Base-by-base conservation (phyloP, 352 stramenopile species). In the Pythium brachiatum region DNA sequence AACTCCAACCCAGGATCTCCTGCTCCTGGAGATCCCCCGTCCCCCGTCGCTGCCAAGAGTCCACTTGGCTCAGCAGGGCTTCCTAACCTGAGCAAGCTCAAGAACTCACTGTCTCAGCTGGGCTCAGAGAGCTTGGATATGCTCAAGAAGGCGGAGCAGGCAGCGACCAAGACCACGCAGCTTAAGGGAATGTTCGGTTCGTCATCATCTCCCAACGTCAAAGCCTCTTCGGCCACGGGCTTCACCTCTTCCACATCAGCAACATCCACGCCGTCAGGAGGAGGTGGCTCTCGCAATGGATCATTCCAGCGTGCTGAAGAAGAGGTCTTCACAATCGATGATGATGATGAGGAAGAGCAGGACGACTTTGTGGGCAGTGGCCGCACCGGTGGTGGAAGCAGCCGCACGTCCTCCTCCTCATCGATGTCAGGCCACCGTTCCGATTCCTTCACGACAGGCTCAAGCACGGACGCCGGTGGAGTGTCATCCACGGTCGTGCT, bases 271-370 rank as follows among this genome's bases (percentile, higher is more conserved):
- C 26, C 39, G 7, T 48, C 43, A 23, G 51, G 39, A 12, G 20
- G 38, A 21, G 32, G n/a, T 44, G 32, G 55, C n/a, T 52, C 73
- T 6, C 69, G 72, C 7, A 59, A 66, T 23, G 53, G 51, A 0
- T 89, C 78, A 43, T 88, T 85, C 59, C 74, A 85, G 47, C 68
- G 71, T 31, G 78, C 78, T 3, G 79, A 83, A n/a, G 84, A 93
- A 23, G 84, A 90, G 31, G 83, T 93, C 38, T 93, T 93, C 57
- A 88, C 82, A 15, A 93, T 93, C 57, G 84, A 93, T 67, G 84
- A 92, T 44, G 81, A 88, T 23, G 81, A 90, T 6, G 81, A 92
- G 16, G 78, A 90, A 23, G 83, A 83, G 60, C 70, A 89, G 29
- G 78, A 86, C 39, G 75, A 82, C 44, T 78, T 75, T 60, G 66